Evolutionary conservation across 768 basidiomycete genomes (phyloP).

Genomic region (Trametes cubensis): DNA sequence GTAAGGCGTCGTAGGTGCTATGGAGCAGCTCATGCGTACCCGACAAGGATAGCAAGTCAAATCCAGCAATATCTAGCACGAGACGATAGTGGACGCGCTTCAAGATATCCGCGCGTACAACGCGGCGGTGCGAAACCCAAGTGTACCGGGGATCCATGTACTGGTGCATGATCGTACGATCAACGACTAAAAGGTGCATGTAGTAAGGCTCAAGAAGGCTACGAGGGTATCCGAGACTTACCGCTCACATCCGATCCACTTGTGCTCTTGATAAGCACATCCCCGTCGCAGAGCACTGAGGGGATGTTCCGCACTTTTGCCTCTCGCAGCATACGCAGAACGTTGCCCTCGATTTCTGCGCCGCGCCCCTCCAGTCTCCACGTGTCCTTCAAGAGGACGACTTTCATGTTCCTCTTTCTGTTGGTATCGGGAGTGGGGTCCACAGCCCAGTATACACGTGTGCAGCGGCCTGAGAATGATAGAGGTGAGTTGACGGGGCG

Average conservation of each 20-base stretch:
- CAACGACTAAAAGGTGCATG: too few species aligned
- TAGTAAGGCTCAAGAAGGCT: background rate
- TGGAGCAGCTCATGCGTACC: constrained; percentile 6
- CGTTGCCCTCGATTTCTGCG: constrained; percentile 3
- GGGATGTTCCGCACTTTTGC: constrained; percentile 6
- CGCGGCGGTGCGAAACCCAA: background rate
- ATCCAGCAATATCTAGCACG: constrained; percentile 1
- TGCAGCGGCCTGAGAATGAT: constrained; percentile 5
- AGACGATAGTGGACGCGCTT: constrained; percentile 12
- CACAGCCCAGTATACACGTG: constrained; percentile 16
- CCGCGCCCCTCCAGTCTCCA: background rate
- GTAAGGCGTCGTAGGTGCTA: background rate
- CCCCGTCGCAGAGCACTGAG: background rate
- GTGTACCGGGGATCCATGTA: background rate
- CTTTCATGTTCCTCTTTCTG: background rate
- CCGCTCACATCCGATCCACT: background rate
- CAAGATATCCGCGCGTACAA: background rate
- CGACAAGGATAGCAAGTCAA: background rate
- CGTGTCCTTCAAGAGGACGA: constrained; percentile 19
- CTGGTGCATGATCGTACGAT: background rate
- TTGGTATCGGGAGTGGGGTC: background rate
- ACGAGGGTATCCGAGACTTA: background rate
- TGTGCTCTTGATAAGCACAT: background rate
- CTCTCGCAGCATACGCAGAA: background rate
- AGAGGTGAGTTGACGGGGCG: constrained; percentile 1